phyloP scores from a whole-genome alignment of 768 basidiomycete genomes.

The Rickenella mellea region DNA sequence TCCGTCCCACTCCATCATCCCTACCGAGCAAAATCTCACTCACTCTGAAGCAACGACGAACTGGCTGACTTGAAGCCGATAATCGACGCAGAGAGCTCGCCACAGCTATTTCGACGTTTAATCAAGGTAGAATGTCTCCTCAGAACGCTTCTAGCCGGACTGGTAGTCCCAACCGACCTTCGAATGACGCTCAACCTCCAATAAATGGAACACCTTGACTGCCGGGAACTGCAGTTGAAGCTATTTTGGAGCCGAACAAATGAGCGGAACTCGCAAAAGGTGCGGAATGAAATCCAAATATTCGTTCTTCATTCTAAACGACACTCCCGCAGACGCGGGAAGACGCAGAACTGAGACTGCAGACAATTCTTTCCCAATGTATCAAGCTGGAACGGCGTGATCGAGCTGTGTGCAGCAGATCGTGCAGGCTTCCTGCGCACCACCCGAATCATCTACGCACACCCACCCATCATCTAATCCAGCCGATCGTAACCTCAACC shows the following conservation, averaged over 20 bases:
- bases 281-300: no score
- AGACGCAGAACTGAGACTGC: constrained; percentile 46
- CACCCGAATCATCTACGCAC: constrained; percentile 12
- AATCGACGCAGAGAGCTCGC: constrained; percentile 39
- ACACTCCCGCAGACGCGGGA: no score
- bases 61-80: constrained; percentile 42
- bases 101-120: constrained; percentile 25
- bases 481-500: constrained; percentile 9
- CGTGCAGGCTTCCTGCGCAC: constrained; percentile 31
- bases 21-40: no score
- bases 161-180: no score
- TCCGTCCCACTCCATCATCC: no score
- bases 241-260: constrained; percentile 37
- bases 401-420: constrained; percentile 40
- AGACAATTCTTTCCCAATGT: constrained; percentile 43
- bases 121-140: constrained; percentile 45
- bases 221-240: constrained; percentile 24
- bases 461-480: neutral
- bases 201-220: constrained; percentile 8
- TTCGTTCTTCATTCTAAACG: no score
- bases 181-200: constrained; percentile 8
- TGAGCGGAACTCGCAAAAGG: constrained; percentile 39
- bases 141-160: constrained; percentile 8
- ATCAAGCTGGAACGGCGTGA: constrained; percentile 31
- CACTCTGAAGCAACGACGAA: constrained; percentile 42